Evolutionary conservation across 1,284 basidiomycete genomes (phyloP).

Genomic region (Amylostereum areolatum): DNA sequence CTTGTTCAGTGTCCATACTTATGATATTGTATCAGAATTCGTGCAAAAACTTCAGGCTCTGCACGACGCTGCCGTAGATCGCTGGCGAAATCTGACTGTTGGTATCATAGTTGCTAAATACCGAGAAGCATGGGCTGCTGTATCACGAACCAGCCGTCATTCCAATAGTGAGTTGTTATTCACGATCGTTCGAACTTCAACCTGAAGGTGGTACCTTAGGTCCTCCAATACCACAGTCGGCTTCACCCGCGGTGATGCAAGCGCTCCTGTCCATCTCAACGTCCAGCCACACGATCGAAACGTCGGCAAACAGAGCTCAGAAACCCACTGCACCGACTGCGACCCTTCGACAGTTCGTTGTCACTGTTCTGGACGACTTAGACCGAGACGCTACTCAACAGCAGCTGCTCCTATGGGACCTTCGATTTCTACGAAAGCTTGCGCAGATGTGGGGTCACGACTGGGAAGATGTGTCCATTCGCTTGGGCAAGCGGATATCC

Average conservation of each 20-base stretch:
- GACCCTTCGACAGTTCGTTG: constrained; percentile 37
- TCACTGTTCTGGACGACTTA: constrained; percentile 24
- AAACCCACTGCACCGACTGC: constrained; percentile 28
- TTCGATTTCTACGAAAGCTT: constrained; percentile 45
- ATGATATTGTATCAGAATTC: constrained; percentile 33
- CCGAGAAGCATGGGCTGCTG: constrained; percentile 3
- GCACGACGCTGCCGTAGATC: constrained; percentile 36
- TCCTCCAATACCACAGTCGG: constrained; percentile 26
- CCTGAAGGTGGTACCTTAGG: too few species aligned
- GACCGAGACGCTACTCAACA: constrained; percentile 17
- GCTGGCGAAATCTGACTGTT: constrained; percentile 43
- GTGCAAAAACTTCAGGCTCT: constrained; percentile 30
- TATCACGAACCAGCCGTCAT: background rate
- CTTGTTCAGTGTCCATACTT: constrained; percentile 2
- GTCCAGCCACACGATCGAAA: constrained; percentile 47
- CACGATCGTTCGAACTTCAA: background rate
- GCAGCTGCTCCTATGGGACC: constrained; percentile 30
- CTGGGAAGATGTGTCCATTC: constrained; percentile 24
- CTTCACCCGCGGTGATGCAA: constrained; percentile 48
- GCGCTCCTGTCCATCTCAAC: constrained; percentile 50
- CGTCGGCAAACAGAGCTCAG: constrained; percentile 30
- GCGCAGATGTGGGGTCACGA: constrained; percentile 30
- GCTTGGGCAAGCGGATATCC: constrained; percentile 25
- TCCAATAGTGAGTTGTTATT: background rate
- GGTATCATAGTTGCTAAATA: constrained; percentile 22